Conservation (phyloP, 768 basidiomycete species). For the Leccinum longicurvipes region DNA sequence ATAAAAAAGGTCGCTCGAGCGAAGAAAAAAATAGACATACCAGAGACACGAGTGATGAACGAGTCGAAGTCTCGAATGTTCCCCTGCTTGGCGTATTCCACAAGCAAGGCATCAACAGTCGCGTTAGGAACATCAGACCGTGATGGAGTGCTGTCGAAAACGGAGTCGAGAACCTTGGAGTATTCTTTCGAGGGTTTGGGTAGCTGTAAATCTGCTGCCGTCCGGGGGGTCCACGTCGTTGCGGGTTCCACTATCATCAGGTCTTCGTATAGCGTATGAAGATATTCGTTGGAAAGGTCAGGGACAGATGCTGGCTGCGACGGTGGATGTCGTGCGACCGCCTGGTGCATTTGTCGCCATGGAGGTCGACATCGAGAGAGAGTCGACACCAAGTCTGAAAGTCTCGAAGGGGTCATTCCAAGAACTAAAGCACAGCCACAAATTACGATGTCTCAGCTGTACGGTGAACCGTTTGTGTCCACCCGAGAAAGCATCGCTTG, state of each 20-base stretch:
- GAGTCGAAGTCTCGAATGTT: conserved; percentile 45
- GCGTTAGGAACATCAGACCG: conserved; percentile 36
- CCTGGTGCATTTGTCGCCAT: conserved; percentile 22
- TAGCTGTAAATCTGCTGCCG: conserved; percentile 3
- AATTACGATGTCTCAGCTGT: neutral
- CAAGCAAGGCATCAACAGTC: conserved; percentile 45
- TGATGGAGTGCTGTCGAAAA: neutral
- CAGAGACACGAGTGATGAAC: conserved; percentile 40
- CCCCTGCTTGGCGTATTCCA: conserved; percentile 45
- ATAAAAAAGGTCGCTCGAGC: neutral
- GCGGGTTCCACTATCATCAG: conserved; percentile 31
- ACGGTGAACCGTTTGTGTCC: conserved; percentile 20
- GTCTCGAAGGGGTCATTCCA: conserved; percentile 6
- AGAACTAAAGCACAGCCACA: neutral
- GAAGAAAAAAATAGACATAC: conserved; percentile 31
- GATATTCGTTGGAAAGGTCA: conserved; percentile 20
- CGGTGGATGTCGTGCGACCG: neutral
- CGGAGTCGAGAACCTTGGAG: conserved; percentile 2
- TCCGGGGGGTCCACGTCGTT: conserved; percentile 3
- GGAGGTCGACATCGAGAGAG: conserved; percentile 6
- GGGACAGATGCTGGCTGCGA: neutral
- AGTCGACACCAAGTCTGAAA: conserved; percentile 4
- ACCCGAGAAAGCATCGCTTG: conserved; percentile 24
- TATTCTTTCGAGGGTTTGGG: neutral
- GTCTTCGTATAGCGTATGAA: conserved; percentile 38